A percentile compares a stretch with the other conserved stretches of the same genome.
These are phyloP conservation scores for Ambrosiella xylebori DNA, from an alignment of 2,329 filamentous ascomycete genomes.

Conservation along the genomic window DNA sequence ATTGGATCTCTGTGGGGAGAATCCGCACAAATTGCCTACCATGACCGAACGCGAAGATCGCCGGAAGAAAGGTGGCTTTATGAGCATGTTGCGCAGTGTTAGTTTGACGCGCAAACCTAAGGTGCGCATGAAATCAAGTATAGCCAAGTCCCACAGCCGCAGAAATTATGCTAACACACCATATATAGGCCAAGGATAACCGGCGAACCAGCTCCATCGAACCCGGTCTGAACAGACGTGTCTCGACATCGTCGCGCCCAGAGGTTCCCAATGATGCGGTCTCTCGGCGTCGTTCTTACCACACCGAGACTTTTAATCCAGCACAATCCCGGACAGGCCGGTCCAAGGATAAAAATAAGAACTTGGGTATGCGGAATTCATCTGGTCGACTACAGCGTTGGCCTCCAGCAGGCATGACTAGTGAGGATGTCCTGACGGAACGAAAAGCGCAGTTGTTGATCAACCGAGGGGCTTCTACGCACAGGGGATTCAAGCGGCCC, in stretches of 20 bases:
- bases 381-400: conserved; percentile 21
- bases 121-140: not conserved
- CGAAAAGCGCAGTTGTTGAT: conserved; percentile 40
- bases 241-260: conserved; percentile 7
- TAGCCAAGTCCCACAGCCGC: not conserved
- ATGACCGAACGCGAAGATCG: conserved; percentile 12
- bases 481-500: conserved; percentile 35
- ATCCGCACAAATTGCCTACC: not conserved
- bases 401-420: conserved; percentile 36
- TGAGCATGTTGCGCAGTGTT: conserved; percentile 13
- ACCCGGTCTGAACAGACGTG: conserved; percentile 2
- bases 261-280: conserved; percentile 3
- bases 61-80: conserved; percentile 7
- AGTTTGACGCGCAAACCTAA: conserved; percentile 12
- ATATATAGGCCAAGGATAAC: conserved; percentile 8
- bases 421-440: conserved; percentile 32
- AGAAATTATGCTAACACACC: conserved; percentile 1
- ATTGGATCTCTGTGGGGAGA: not conserved
- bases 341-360: conserved; percentile 10
- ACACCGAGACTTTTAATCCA: conserved; percentile 12
- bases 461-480: conserved; percentile 37
- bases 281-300: conserved; percentile 10
- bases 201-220: conserved; percentile 12
- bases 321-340: conserved; percentile 12
- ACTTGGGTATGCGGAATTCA: conserved; percentile 4